Base-by-base conservation (phyloP, 345 rosid species). In the Populus alba region DNA sequence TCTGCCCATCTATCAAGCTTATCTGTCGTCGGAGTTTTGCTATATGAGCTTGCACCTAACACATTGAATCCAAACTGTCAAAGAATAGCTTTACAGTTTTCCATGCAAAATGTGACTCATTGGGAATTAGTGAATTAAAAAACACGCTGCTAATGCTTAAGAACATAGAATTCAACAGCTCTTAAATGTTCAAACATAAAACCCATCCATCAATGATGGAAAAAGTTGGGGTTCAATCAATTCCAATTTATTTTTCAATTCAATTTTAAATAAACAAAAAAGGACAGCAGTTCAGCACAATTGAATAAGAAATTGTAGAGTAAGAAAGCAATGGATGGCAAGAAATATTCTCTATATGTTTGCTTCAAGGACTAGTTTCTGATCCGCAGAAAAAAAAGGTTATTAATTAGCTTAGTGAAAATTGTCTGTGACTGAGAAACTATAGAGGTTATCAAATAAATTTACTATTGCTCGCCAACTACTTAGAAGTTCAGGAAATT, bases 1-100 rank as follows among this genome's bases (percentile, higher is more conserved):
- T 86, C 87, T 86, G 91, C 78, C 93, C 85, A 75, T 83, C 80
- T 75, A 82, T 75, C 71, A 75, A 61, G 68, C 71, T 79, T 78
- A 82, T 82, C 71, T 79, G 80, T 47, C 77, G 66, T 66, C 77
- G 72, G 66, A 79, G 82, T 72, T 82, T 82, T 45, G 82, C 85
- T 41, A 82, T 79, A 78, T 79, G 85, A 66, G 85, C 68, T 79
- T 82, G 80, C 37, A 82, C 85, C 85, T 75, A 73, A 33, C 9
- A 70, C 29, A 74, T 43, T 61, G 68, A 63, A 81, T 63, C 18
- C 59, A 47, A 49, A 62, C 38, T 29, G 63, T 75, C 68, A 78
- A 72, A 62, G 33, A 62, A 39, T 63, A 31, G 49, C 62, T 23
- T 22, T 31, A 51, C n/a, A 23, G 47, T 18, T 45, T 49, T 38